Conservation (phyloP, 768 basidiomycete genomes). For the Tephrocybe sp. region DNA sequence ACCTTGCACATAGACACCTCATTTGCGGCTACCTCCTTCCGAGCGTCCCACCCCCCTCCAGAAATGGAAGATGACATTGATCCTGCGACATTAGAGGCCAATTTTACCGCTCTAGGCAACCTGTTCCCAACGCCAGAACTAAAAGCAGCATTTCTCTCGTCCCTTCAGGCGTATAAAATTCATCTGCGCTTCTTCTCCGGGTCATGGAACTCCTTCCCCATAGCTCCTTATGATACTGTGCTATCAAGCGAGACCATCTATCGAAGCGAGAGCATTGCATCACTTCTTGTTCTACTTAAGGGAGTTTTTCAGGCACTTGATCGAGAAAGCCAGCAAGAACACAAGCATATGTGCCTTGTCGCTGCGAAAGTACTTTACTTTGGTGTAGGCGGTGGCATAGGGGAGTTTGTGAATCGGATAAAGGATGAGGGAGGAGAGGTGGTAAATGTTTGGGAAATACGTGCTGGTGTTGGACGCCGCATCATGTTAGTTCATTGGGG, state of each 20-base stretch:
- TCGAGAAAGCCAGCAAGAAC: constrained; percentile 4
- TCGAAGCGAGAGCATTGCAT: constrained; percentile 56
- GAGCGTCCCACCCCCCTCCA: constrained; percentile 17
- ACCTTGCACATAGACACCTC: constrained; percentile 53
- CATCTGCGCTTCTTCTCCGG: constrained; percentile 78
- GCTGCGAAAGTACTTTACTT: constrained; percentile 94
- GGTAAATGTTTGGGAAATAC: constrained; percentile 64
- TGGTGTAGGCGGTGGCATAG: constrained; percentile 88
- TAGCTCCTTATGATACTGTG: constrained; percentile 60
- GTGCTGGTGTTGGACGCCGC: constrained; percentile 68
- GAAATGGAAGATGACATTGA: constrained; percentile 22
- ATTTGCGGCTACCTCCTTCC: constrained; percentile 50
- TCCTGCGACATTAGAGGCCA: constrained; percentile 22
- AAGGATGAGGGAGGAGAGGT: constrained; percentile 44
- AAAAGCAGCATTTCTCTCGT: constrained; percentile 59
- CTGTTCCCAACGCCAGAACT: constrained; percentile 67
- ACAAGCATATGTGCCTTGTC: constrained; percentile 64
- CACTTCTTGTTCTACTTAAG: constrained; percentile 57
- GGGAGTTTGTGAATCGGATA: constrained; percentile 67
- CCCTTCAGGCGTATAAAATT: constrained; percentile 56
- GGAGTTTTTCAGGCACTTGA: constrained; percentile 32
- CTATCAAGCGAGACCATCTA: constrained; percentile 96
- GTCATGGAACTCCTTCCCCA: constrained; percentile 67
- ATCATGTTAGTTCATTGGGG: constrained; percentile 67
- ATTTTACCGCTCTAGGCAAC: constrained; percentile 30